Evolutionary conservation across 2,329 filamentous ascomycete species (phyloP), one percentile per base, ranked within the genome.

Genomic region (Aspergillus sp.): DNA sequence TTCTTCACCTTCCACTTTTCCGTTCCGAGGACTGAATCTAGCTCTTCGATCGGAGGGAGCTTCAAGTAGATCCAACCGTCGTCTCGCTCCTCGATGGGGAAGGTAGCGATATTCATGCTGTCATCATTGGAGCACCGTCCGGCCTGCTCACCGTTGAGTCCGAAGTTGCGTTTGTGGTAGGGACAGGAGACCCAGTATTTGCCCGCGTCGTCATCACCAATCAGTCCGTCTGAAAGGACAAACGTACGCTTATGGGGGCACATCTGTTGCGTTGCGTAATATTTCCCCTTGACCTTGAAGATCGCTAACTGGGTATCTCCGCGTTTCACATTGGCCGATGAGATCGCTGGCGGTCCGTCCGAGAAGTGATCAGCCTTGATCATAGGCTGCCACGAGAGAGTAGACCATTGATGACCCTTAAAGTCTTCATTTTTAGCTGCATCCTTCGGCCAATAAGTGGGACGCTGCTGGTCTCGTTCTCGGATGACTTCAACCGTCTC

Each of bases 161-260:
- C 87, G 74, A 90, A 96, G 78, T 96, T 96, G 65, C 91, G 87
- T 80, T 96, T 96, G 80, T 96, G 92, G 75, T 89, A 87, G 0
- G 92, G 92, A 71, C 92, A 96, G 1, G 88, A 91, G 18, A 96
- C 85, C 88, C 90, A 96, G n/a, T 92, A 87, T 60, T 87, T 87
- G 62, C 85, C 82, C 49, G 81, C 74, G 60, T 78, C 69, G 51
- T 77, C 73, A 51, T 78, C 88, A 46, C 93, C 92, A 51, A 96
- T 84, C 9, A 96, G 79, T 1, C 92, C 91, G 72, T 96, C 93
- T 0, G 89, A 90, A 26, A 96, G 85, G n/a, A 93, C 89, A 70
- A 96, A 96, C 1, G 92, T 88, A 11, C 92, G 88, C 77, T 94
- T 95, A 79, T 96, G 92, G 10, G 92, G 92, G 73, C 92, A 96